phyloP scores from a whole-genome alignment of 1,284 basidiomycete species.

The Cutaneotrichosporon sp. region DNA sequence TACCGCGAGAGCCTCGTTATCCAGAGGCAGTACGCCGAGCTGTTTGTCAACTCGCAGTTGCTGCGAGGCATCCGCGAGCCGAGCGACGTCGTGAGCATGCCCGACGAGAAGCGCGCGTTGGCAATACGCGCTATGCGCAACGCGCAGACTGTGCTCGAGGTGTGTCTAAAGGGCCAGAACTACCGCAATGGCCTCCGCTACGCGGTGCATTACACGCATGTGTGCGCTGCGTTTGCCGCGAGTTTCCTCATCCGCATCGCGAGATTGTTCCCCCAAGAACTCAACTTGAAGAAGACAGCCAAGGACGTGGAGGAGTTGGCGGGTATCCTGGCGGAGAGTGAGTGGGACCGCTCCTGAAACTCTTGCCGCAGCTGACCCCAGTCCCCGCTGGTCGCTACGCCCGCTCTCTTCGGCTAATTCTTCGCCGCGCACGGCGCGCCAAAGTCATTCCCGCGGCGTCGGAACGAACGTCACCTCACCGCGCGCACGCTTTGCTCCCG shows the following conservation, averaged over 20 bases:
- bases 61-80: constrained; percentile 51
- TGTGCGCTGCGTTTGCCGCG: constrained; percentile 86
- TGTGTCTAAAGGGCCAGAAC: constrained; percentile 49
- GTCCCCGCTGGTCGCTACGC: constrained; percentile 88
- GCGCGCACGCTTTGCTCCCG: constrained; percentile 25
- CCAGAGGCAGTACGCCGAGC: constrained; percentile 49
- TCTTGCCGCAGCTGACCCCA: constrained; percentile 40
- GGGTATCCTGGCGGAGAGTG: constrained; percentile 71
- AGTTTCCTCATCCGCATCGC: constrained; percentile 81
- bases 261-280: constrained; percentile 81
- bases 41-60: constrained; percentile 54
- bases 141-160: constrained; percentile 51
- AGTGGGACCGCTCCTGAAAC: constrained; percentile 24
- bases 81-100: constrained; percentile 49
- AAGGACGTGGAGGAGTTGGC: constrained; percentile 75
- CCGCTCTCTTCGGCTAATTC: constrained; percentile 77
- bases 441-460: constrained; percentile 57
- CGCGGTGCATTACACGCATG: constrained; percentile 59
- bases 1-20: constrained; percentile 49
- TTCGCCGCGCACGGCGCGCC: constrained; percentile 72
- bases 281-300: constrained; percentile 71
- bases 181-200: constrained; percentile 89
- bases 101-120: constrained; percentile 48
- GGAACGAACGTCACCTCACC: constrained; percentile 42
- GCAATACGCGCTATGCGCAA: constrained; percentile 53